Evolutionary conservation across 805 yeast species (phyloP).

Genomic region (Metschnikowia drakensbergensis): DNA sequence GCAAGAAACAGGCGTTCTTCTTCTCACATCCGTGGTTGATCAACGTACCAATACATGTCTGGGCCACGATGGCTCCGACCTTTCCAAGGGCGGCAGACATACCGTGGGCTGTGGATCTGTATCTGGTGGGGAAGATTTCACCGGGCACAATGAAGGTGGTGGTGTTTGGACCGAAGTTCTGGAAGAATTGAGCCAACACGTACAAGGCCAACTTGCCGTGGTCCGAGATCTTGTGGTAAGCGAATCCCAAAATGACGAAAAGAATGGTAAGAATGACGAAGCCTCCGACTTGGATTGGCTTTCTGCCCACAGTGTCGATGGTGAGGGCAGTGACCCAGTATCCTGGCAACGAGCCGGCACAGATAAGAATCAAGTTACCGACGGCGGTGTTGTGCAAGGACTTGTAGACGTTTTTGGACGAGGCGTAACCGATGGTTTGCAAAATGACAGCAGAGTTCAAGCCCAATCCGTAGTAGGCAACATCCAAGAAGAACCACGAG

Average conservation of each 20-base stretch:
- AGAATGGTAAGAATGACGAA: constrained; percentile 66
- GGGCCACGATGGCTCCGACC: constrained; percentile 90
- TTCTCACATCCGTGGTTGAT: constrained; percentile 72
- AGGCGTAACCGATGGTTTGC: constrained; percentile 80
- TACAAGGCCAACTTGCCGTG: constrained; percentile 72
- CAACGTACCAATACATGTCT: constrained; percentile 81
- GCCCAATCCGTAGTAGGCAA: constrained; percentile 87
- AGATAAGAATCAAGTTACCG: constrained; percentile 86
- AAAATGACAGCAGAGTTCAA: constrained; percentile 77
- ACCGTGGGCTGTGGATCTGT: constrained; percentile 95
- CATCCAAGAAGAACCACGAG: constrained; percentile 87
- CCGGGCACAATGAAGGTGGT: constrained; percentile 91
- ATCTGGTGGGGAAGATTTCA: constrained; percentile 90
- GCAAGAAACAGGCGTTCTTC: constrained; percentile 67
- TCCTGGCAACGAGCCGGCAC: constrained; percentile 96
- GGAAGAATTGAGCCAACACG: constrained; percentile 80
- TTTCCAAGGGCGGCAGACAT: constrained; percentile 90
- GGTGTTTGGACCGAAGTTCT: constrained; percentile 90
- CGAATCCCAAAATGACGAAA: constrained; percentile 81
- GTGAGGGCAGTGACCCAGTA: constrained; percentile 85
- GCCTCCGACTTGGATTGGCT: constrained; percentile 74
- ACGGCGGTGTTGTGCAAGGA: constrained; percentile 75
- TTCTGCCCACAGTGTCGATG: constrained; percentile 79
- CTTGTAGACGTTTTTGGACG: constrained; percentile 63
- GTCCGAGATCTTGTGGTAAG: constrained; percentile 63